Evolutionary conservation across 1,139 yeast species (phyloP).

Genomic region (Hyphopichia pseudoburtonii): DNA sequence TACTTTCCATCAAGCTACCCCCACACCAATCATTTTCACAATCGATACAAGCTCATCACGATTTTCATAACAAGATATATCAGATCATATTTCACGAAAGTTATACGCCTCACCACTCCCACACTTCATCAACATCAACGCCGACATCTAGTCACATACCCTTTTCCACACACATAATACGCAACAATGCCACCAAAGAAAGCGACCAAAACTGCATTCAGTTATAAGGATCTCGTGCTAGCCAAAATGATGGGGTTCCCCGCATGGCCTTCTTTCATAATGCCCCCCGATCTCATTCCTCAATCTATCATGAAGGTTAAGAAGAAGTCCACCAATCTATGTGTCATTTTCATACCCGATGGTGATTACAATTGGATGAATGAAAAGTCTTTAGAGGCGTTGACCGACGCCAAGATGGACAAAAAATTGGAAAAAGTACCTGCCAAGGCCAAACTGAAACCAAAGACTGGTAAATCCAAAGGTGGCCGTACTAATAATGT

Average conservation of each 20-base stretch:
- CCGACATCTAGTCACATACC: not conserved
- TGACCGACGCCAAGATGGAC: constrained; percentile 29
- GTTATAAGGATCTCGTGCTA: constrained; percentile 39
- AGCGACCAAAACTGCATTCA: constrained; percentile 17
- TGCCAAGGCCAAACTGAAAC: constrained; percentile 12
- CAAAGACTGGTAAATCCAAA: constrained; percentile 10
- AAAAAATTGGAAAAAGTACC: constrained; percentile 32
- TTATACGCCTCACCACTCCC: too few relatives aligned
- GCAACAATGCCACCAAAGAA: constrained; percentile 28
- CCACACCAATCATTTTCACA: too few relatives aligned
- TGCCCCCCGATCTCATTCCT: constrained; percentile 43
- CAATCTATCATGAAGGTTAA: constrained; percentile 36
- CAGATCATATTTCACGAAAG: too few relatives aligned
- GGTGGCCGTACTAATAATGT: constrained; percentile 32
- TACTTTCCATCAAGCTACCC: too few relatives aligned
- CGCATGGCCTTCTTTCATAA: constrained; percentile 51
- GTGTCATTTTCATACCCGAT: constrained; percentile 50
- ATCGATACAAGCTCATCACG: too few relatives aligned
- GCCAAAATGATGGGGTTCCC: constrained; percentile 52
- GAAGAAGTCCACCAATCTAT: constrained; percentile 39
- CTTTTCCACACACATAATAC: not conserved
- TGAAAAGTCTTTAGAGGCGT: constrained; percentile 36
- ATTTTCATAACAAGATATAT: too few relatives aligned
- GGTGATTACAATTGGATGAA: constrained; percentile 50
- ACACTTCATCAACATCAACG: not conserved